phyloP scores from a whole-genome alignment of 768 basidiomycete genomes.

The Kondoa subrosea region DNA sequence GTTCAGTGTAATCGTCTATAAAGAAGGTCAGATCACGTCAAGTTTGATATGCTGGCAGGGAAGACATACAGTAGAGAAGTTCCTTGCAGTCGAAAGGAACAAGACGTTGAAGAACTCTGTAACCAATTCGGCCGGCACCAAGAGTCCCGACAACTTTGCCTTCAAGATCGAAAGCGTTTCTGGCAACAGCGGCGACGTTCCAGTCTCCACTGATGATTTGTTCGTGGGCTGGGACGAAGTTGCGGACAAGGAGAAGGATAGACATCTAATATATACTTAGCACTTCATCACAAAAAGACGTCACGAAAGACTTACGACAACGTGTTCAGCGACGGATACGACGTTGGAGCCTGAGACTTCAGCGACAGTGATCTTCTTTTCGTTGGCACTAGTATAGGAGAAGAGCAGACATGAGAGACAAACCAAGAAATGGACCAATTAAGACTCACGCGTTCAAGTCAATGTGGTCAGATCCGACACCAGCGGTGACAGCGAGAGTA shows the following conservation, averaged over 20 bases:
- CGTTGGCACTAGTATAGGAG: constrained; percentile 73
- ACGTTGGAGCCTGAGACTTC: constrained; percentile 79
- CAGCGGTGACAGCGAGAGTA: constrained; percentile 76
- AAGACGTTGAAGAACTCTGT: constrained; percentile 47
- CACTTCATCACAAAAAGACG: constrained; percentile 1
- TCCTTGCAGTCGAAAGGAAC: constrained; percentile 75
- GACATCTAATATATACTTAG: constrained; percentile 41
- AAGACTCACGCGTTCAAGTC: constrained; percentile 10
- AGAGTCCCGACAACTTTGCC: constrained; percentile 83
- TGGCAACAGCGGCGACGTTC: constrained; percentile 49
- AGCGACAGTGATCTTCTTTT: constrained; percentile 58
- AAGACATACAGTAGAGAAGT: constrained; percentile 48
- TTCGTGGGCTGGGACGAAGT: constrained; percentile 76
- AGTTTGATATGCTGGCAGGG: neutral
- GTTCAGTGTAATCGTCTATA: constrained; percentile 21
- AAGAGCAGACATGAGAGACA: constrained; percentile 64
- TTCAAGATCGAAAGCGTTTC: constrained; percentile 75
- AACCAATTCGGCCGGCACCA: constrained; percentile 51
- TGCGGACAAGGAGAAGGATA: constrained; percentile 75
- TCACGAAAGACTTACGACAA: constrained; percentile 29
- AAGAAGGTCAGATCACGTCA: neutral
- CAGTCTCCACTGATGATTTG: constrained; percentile 66
- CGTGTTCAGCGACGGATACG: constrained; percentile 78
- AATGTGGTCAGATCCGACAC: constrained; percentile 78
- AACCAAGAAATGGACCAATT: neutral